Percentiles rank a stretch among this genome's conserved stretches.
These are phyloP conservation scores for Gentiana dahurica DNA, from an alignment of 257 asterid genomes.

Conservation along the genomic window DNA sequence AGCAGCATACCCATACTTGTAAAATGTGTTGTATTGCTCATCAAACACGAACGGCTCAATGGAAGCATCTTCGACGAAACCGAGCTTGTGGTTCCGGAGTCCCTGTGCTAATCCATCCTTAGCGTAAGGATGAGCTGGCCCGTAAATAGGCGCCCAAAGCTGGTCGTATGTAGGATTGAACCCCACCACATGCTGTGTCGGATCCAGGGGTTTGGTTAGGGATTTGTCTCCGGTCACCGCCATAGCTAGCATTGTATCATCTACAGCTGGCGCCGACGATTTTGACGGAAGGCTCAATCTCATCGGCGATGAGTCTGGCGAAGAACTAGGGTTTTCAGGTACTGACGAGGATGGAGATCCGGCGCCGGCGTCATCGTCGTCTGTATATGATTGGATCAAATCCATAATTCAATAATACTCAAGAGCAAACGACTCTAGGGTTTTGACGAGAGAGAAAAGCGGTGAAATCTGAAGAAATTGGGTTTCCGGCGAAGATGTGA, in stretches of 20 bases:
- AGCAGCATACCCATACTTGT: conserved; percentile 87
- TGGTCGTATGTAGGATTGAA: conserved; percentile 94
- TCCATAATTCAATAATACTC: conserved; percentile 14
- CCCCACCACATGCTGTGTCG: conserved; percentile 77
- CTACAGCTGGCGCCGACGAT: conserved; percentile 88
- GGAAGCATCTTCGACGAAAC: conserved; percentile 78
- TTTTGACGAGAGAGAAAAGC: no score
- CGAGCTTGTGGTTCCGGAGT: conserved; percentile 87
- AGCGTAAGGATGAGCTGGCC: conserved; percentile 95
- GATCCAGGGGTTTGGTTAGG: conserved; percentile 68
- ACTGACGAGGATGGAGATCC: conserved; percentile 4
- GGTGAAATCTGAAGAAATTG: no score
- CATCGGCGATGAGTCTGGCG: conserved; percentile 75
- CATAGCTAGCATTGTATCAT: conserved; percentile 84
- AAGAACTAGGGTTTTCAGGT: conserved; percentile 10
- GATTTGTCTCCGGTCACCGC: conserved; percentile 57
- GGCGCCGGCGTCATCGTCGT: background rate
- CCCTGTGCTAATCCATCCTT: conserved; percentile 99
- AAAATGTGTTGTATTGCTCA: conserved; percentile 91
- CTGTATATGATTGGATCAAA: conserved; percentile 19
- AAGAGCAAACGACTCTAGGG: no score
- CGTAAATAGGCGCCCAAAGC: conserved; percentile 89
- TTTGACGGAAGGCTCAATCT: conserved; percentile 57
- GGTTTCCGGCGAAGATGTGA: no score
- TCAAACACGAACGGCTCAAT: conserved; percentile 80